Evolutionary conservation across 176 grass and related monocot genomes (phyloP).

Genomic region (Musa beccarii): DNA sequence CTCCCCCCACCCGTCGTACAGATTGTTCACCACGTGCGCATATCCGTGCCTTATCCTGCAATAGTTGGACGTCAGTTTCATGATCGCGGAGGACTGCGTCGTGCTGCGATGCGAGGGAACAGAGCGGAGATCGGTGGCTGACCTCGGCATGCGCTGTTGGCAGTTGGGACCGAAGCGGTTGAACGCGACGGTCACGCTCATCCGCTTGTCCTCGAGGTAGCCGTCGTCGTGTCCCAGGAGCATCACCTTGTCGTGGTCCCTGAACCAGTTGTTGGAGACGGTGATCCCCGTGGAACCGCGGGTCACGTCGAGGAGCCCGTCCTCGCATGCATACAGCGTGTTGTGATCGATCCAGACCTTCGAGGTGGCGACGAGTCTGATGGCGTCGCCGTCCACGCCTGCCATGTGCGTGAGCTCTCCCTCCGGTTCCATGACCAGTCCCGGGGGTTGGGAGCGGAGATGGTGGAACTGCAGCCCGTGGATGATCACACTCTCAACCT

Average conservation of each 20-base stretch:
- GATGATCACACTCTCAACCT: conserved; percentile 51
- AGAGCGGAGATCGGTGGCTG: neutral
- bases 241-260: conserved; percentile 86
- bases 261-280: conserved; percentile 91
- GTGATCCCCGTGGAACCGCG: conserved; percentile 60
- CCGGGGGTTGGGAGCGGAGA: conserved; percentile 22
- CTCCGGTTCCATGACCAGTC: conserved; percentile 19
- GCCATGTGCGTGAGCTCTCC: conserved; percentile 15
- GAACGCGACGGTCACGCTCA: conserved; percentile 75
- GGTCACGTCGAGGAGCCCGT: conserved; percentile 68
- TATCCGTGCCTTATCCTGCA: conserved; percentile 70
- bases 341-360: conserved; percentile 96
- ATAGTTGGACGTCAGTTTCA: too few species aligned
- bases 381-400: conserved; percentile 53
- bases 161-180: conserved; percentile 71
- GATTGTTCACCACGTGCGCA: conserved; percentile 68
- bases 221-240: conserved; percentile 70
- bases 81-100: neutral
- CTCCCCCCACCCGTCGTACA: conserved; percentile 61
- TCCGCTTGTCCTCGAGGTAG: conserved; percentile 31
- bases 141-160: conserved; percentile 91
- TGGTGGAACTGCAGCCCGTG: conserved; percentile 64
- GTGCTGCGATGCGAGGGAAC: neutral
- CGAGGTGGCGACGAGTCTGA: conserved; percentile 38
- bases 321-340: conserved; percentile 45